These are phyloP conservation scores for Rhynchospora breviuscula DNA, from an alignment of 176 grass and related monocot genomes.

Conservation along the genomic window DNA sequence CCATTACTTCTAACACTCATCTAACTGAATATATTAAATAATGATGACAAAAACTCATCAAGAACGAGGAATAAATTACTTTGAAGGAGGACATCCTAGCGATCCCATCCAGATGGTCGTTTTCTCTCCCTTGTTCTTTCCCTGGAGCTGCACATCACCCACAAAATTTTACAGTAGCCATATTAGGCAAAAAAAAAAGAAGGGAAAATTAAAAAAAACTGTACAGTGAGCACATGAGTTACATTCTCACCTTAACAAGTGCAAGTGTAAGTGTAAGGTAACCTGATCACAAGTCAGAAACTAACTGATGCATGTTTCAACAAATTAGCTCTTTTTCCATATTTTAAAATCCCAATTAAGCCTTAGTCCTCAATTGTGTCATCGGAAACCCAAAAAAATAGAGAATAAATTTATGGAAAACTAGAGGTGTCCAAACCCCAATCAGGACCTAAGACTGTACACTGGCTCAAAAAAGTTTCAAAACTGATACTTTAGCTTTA, in stretches of 20 bases:
- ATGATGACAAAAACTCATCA: not conserved
- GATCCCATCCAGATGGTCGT: constrained; percentile 82
- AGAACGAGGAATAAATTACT: constrained; percentile 9
- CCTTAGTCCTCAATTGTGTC: not conserved
- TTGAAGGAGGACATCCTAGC: constrained; percentile 28
- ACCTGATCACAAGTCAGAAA: not conserved
- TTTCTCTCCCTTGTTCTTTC: constrained; percentile 75
- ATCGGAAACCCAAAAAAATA: not conserved
- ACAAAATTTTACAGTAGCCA: constrained; percentile 10
- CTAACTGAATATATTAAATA: not conserved
- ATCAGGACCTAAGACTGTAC: not conserved
- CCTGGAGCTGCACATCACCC: constrained; percentile 46
- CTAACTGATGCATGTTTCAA: not conserved
- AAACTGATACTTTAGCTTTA: not conserved
- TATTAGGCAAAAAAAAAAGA: not conserved
- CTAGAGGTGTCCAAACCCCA: not conserved
- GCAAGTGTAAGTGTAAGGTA: not conserved
- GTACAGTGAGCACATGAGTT: not conserved
- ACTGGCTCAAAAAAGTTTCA: not conserved
- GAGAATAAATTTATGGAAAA: not conserved
- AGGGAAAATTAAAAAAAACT: not conserved
- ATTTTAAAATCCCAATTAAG: not conserved
- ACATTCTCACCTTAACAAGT: not conserved
- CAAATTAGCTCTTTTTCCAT: not conserved
- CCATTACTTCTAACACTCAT: not conserved